These are phyloP conservation scores for Stephania japonica DNA, from an alignment of 164 flowering plant species.

Conservation along the genomic window DNA sequence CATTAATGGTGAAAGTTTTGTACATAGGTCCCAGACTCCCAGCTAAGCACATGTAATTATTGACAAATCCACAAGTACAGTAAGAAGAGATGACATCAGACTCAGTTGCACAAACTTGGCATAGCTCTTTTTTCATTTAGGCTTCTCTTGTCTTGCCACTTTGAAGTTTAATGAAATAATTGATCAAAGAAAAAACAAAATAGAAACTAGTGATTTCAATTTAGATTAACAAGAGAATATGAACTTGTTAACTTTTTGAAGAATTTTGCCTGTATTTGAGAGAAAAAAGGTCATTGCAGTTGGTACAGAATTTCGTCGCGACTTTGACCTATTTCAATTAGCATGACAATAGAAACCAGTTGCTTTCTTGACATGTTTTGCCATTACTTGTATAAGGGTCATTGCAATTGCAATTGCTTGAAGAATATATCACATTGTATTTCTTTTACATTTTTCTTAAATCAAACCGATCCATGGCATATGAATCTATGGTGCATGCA, in stretches of 20 bases:
- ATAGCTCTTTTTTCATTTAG: background rate
- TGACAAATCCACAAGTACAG: too few relatives aligned
- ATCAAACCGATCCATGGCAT: background rate
- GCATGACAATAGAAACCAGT: too few relatives aligned
- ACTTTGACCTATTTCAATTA: too few relatives aligned
- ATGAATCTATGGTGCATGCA: background rate
- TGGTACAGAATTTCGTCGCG: too few relatives aligned
- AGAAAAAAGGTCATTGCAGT: too few relatives aligned
- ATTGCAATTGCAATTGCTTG: background rate
- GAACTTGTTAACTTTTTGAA: background rate
- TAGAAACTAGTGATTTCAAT: background rate
- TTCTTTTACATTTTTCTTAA: background rate
- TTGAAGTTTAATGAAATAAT: background rate
- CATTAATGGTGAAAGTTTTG: too few relatives aligned
- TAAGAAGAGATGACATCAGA: too few relatives aligned
- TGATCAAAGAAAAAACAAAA: background rate
- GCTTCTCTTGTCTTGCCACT: background rate
- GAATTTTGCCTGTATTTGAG: too few relatives aligned
- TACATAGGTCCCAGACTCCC: too few relatives aligned
- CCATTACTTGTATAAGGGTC: background rate
- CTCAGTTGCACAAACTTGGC: too few relatives aligned
- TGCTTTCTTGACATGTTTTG: background rate
- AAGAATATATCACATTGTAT: background rate
- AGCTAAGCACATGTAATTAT: too few relatives aligned
- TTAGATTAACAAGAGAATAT: background rate